Conservation (phyloP, 2,329 filamentous ascomycete genomes). For the Macrophomina pseudophaseolina region DNA sequence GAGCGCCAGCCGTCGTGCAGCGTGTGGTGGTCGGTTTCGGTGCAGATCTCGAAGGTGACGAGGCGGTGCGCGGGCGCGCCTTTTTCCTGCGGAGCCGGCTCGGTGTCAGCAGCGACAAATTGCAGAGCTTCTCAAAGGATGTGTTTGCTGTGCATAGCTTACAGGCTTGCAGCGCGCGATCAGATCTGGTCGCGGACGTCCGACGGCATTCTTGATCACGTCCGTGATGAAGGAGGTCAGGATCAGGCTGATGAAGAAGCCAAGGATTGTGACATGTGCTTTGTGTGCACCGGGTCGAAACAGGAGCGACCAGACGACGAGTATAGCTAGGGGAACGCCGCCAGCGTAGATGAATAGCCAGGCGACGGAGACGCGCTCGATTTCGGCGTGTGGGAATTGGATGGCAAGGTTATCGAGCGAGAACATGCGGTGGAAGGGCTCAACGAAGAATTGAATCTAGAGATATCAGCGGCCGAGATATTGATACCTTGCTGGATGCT, state of each 20-base stretch:
- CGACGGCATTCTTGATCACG: slow-evolving; percentile 82
- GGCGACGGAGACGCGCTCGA: slow-evolving; percentile 80
- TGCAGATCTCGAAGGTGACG: slow-evolving; percentile 72
- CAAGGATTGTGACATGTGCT: slow-evolving; percentile 82
- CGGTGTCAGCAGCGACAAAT: neutral
- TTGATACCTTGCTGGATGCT: slow-evolving; percentile 29
- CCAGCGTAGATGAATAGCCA: slow-evolving; percentile 83
- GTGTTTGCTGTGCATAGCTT: slow-evolving; percentile 29
- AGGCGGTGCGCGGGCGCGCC: slow-evolving; percentile 61
- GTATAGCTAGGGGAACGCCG: slow-evolving; percentile 69
- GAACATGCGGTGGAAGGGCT: slow-evolving; percentile 95
- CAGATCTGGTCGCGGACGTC: slow-evolving; percentile 82
- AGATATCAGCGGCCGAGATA: slow-evolving; percentile 15
- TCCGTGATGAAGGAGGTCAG: slow-evolving; percentile 86
- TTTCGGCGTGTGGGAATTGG: slow-evolving; percentile 81
- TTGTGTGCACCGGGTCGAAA: slow-evolving; percentile 73
- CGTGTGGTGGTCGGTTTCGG: slow-evolving; percentile 68
- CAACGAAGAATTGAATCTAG: slow-evolving; percentile 70
- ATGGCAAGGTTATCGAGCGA: slow-evolving; percentile 83
- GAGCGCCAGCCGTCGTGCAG: slow-evolving; percentile 85
- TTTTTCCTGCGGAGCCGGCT: slow-evolving; percentile 34
- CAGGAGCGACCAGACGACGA: slow-evolving; percentile 69
- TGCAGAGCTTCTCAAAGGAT: neutral
- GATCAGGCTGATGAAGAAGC: slow-evolving; percentile 75
- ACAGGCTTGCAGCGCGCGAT: slow-evolving; percentile 83